Conservation (phyloP, 805 yeast species). For the Monosporozyma aerobia region DNA sequence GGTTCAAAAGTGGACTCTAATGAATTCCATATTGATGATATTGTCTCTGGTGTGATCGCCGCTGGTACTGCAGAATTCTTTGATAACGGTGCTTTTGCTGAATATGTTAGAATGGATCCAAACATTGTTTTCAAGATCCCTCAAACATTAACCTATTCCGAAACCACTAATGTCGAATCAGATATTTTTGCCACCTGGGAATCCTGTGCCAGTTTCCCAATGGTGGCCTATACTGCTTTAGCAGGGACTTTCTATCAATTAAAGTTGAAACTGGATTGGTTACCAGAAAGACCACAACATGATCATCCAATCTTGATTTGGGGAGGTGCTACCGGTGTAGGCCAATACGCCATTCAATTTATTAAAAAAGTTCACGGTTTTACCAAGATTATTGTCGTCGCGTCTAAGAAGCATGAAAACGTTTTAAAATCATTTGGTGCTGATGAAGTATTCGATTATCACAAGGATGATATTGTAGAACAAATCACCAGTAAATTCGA, state of each 20-base stretch:
- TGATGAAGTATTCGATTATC: slow-evolving; percentile 39
- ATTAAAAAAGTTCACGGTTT: slow-evolving; percentile 38
- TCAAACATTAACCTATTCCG: neutral
- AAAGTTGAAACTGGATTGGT: slow-evolving; percentile 14
- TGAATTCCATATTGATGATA: slow-evolving; percentile 40
- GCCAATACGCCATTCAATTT: slow-evolving; percentile 46
- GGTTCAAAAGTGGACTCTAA: slow-evolving; percentile 32
- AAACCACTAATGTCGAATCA: neutral
- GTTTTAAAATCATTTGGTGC: slow-evolving; percentile 39
- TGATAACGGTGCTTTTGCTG: slow-evolving; percentile 48
- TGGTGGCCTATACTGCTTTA: neutral
- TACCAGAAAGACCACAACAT: slow-evolving; percentile 17
- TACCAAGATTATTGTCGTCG: slow-evolving; percentile 36
- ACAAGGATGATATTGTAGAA: slow-evolving; percentile 34
- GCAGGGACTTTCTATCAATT: slow-evolving; percentile 30
- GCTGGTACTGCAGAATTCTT: slow-evolving; percentile 39
- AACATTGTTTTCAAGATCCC: neutral
- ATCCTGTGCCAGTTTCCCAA: neutral
- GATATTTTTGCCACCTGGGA: neutral
- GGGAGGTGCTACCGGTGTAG: slow-evolving; percentile 64
- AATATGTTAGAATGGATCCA: slow-evolving; percentile 32
- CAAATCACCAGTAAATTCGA: slow-evolving; percentile 30
- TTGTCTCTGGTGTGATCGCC: slow-evolving; percentile 43
- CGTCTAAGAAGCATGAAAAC: slow-evolving; percentile 37
- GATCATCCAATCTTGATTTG: slow-evolving; percentile 40